These are phyloP conservation scores for Silybum marianum DNA, from an alignment of 129 eudicot species.

Conservation along the genomic window DNA sequence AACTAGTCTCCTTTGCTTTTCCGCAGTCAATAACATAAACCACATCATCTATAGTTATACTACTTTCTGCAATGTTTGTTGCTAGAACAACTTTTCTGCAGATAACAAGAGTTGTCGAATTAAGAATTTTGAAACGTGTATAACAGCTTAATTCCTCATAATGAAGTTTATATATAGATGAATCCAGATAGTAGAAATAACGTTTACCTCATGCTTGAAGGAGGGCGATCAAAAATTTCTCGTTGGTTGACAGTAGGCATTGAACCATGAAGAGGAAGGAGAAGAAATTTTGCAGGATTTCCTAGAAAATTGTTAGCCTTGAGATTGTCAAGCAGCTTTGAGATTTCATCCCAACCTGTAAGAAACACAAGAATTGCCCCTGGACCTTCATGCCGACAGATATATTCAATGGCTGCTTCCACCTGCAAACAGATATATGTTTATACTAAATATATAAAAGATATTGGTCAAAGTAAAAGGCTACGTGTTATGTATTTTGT, in stretches of 20 bases:
- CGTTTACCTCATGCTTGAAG: conserved; percentile 61
- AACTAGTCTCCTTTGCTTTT: conserved; percentile 97
- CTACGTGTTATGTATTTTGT: neutral
- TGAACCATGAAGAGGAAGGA: conserved; percentile 97
- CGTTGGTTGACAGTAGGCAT: conserved; percentile 97
- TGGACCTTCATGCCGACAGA: conserved; percentile 80
- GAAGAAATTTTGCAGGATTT: conserved; percentile 56
- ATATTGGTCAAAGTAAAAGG: neutral
- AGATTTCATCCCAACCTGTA: conserved; percentile 99
- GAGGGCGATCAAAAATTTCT: conserved; percentile 92
- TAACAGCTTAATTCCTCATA: neutral
- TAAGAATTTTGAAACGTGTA: neutral
- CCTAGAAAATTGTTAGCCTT: conserved; percentile 60
- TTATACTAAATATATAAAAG: neutral
- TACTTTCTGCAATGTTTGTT: conserved; percentile 95
- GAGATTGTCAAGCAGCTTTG: conserved; percentile 76
- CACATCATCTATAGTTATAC: conserved; percentile 96
- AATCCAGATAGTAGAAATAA: neutral
- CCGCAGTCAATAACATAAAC: conserved; percentile 96
- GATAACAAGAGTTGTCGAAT: neutral
- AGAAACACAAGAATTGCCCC: conserved; percentile 98
- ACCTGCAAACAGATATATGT: conserved; percentile 48
- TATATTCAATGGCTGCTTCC: conserved; percentile 86
- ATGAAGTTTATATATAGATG: neutral
- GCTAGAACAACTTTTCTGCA: conserved; percentile 92